phyloP scores from a whole-genome alignment of 2,329 filamentous ascomycete genomes.

The Talaromyces rugulosus region DNA sequence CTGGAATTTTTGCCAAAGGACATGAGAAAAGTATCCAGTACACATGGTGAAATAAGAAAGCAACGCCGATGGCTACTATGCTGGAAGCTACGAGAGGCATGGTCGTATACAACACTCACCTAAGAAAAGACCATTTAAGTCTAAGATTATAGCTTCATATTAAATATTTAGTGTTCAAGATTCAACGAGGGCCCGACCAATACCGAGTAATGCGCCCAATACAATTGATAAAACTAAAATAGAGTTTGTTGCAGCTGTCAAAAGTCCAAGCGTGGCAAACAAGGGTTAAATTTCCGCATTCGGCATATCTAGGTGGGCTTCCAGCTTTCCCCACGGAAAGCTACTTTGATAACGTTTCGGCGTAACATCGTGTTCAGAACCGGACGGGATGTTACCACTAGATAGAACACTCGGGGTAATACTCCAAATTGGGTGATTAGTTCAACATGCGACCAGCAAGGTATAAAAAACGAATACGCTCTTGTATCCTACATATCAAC shows the following conservation, averaged over 20 bases:
- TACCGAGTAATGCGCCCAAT: neutral
- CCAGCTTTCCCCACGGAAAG: neutral
- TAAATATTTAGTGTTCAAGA: neutral
- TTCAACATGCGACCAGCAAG: neutral
- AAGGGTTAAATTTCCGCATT: constrained; percentile 6
- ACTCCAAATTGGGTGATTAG: neutral
- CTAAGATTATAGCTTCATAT: neutral
- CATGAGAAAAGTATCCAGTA: neutral
- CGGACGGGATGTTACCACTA: neutral
- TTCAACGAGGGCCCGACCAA: neutral
- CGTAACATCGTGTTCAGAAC: neutral
- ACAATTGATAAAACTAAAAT: neutral
- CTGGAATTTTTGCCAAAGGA: neutral
- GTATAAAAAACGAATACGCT: neutral
- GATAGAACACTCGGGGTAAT: neutral
- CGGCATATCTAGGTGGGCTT: neutral
- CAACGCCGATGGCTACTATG: neutral
- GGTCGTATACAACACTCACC: neutral
- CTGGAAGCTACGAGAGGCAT: neutral
- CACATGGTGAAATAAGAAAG: neutral
- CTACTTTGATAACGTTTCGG: neutral
- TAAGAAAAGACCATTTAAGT: neutral
- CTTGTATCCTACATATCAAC: neutral
- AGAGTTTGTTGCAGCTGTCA: neutral
- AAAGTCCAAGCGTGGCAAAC: neutral